phyloP scores from a whole-genome alignment of 2,329 filamentous ascomycete genomes.

The Albophoma yamanashiensis region DNA sequence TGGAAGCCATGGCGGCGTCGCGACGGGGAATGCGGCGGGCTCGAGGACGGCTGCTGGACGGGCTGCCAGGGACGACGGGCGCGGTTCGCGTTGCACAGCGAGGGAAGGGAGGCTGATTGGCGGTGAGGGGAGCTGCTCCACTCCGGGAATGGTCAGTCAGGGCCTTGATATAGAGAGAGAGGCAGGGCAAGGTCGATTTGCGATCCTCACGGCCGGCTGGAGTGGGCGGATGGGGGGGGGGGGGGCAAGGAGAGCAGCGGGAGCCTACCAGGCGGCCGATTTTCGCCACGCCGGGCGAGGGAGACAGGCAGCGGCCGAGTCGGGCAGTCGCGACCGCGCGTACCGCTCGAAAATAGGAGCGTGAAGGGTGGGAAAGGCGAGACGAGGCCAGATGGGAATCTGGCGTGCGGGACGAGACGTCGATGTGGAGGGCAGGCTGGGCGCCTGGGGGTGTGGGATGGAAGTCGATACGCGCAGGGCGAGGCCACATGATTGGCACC shows the following conservation, averaged over 20 bases:
- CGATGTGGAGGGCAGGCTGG: slow-evolving; percentile 4
- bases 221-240: neutral
- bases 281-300: slow-evolving; percentile 8
- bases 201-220: neutral
- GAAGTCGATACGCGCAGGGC: slow-evolving; percentile 9
- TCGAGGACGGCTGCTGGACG: neutral
- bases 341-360: slow-evolving; percentile 15
- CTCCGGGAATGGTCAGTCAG: slow-evolving; percentile 10
- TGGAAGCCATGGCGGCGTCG: slow-evolving; percentile 59
- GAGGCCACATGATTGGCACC: slow-evolving; percentile 22
- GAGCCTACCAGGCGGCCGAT: slow-evolving; percentile 7
- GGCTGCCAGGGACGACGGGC: slow-evolving; percentile 11
- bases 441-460: slow-evolving; percentile 9
- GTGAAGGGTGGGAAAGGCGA: slow-evolving; percentile 5
- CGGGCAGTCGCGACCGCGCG: slow-evolving; percentile 18
- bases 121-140: slow-evolving; percentile 4
- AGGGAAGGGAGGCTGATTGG: neutral
- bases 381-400: slow-evolving; percentile 7
- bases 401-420: slow-evolving; percentile 17
- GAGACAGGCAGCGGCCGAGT: slow-evolving; percentile 9
- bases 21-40: neutral
- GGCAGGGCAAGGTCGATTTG: slow-evolving; percentile 1
- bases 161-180: slow-evolving; percentile 4
- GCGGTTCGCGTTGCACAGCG: neutral
- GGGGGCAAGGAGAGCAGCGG: slow-evolving; percentile 1